Base-by-base conservation (phyloP, 306 rosid species). In the Fragaria nilgerrensis region DNA sequence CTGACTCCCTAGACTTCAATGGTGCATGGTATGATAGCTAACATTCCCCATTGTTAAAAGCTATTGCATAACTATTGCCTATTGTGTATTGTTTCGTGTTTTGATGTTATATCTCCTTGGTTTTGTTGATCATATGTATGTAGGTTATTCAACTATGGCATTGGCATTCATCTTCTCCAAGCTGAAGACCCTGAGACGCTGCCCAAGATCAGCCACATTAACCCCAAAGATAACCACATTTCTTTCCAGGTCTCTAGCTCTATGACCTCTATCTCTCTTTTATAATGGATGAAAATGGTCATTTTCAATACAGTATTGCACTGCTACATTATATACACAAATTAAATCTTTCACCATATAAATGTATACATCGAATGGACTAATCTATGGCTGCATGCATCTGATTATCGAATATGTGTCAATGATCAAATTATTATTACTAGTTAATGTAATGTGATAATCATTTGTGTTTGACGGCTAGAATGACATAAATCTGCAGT, bases 151-250 rank as follows among this genome's bases (percentile, higher is more conserved):
- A 91, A 85, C 73, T 86, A 87, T 81, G 95, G 97, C 32, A 84
- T 93, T 75, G 98, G 97, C 49, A 86, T 93, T 75, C 98, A 88
- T 81, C 91, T 88, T 12, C 88, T 91, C 45, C 96, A 93, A 82
- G 82, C 90, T 69, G 90, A 86, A 74, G 83, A 89, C 34, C 87
- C 93, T 34, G 79, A 83, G 41, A 66, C 70, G 61, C 76, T 83
- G 86, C 86, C 88, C 34, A 81, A 84, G 81, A 84, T 72, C 67
- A 66, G 27, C 44, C 65, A 37, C 61, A 93, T 93, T 65, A 88
- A 93, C 82, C 94, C 97, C 32, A 93, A 88, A 76, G 88, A 84
- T 76, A 88, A 84, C 58, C 93, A 87, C 83, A 82, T 89, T 73
- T 89, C 95, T 36, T 88, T 89, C 80, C 92, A 87, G 74, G 91